phyloP scores from a whole-genome alignment of 148 eudicot genomes.

The Cornus controversa region DNA sequence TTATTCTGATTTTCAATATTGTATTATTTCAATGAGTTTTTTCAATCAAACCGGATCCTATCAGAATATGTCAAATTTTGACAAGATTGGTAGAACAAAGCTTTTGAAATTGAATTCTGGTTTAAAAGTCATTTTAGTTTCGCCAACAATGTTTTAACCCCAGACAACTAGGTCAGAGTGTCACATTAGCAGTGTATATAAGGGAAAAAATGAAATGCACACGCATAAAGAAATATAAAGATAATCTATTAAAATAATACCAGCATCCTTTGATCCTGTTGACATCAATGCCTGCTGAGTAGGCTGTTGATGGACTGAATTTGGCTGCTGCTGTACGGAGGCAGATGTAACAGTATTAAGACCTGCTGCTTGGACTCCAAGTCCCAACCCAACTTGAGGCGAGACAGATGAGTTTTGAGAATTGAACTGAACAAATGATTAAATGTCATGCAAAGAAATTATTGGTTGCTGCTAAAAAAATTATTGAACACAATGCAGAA shows the following conservation, averaged over 20 bases:
- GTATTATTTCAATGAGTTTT: slow-evolving; percentile 1
- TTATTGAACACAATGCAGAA: not conserved
- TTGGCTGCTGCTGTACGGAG: slow-evolving; percentile 66
- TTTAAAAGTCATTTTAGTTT: not conserved
- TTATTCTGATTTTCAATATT: not conserved
- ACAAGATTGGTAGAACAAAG: not conserved
- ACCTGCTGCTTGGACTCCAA: slow-evolving; percentile 71
- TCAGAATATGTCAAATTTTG: not conserved
- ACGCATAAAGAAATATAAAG: not conserved
- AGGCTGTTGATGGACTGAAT: slow-evolving; percentile 52
- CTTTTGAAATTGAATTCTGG: not conserved
- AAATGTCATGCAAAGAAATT: slow-evolving; percentile 7
- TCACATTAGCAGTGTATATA: not conserved
- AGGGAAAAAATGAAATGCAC: not conserved
- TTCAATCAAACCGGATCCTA: not conserved
- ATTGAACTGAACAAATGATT: slow-evolving; percentile 56
- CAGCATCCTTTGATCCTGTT: slow-evolving; percentile 64
- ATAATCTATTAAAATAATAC: slow-evolving; percentile 27
- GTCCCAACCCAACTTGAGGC: slow-evolving; percentile 70
- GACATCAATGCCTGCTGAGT: slow-evolving; percentile 58
- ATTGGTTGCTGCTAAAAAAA: not conserved
- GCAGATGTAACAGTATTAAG: slow-evolving; percentile 48
- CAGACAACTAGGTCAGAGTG: not conserved
- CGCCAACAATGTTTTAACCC: not conserved
- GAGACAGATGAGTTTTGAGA: slow-evolving; percentile 70